A percentile compares a stretch with the other conserved stretches of the same genome.
Conservation (phyloP, 1,284 basidiomycete genomes). For the Athelia psychrophila region DNA sequence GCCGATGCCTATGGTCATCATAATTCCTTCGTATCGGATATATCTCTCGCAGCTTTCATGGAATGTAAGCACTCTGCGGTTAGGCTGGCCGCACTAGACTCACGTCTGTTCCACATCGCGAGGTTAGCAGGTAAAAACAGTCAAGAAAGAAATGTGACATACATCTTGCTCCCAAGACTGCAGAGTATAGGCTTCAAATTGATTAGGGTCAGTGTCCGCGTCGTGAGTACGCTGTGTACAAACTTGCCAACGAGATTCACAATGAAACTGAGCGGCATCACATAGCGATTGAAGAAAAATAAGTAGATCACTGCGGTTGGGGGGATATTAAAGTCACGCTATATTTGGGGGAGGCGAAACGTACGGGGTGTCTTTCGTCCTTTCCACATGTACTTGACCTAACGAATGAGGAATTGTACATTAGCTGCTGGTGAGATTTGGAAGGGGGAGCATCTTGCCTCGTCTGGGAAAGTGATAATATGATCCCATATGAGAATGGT, state of each 20-base stretch:
- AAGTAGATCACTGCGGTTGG: conserved; percentile 20
- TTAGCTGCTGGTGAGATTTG: neutral
- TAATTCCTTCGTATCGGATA: conserved; percentile 42
- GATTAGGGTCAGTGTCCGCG: too few relatives aligned
- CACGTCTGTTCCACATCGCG: too few relatives aligned
- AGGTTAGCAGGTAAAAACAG: too few relatives aligned
- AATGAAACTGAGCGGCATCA: conserved; percentile 42
- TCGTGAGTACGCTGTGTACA: conserved; percentile 4
- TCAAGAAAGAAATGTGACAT: too few relatives aligned
- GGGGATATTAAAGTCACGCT: conserved; percentile 3
- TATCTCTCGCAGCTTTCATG: conserved; percentile 31
- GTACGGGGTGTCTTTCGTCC: conserved; percentile 29
- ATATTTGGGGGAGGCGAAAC: conserved; percentile 8
- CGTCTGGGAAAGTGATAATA: conserved; percentile 38
- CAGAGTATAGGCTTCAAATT: too few relatives aligned
- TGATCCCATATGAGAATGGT: conserved; percentile 45
- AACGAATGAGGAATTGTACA: conserved; percentile 1
- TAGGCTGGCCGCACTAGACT: conserved; percentile 28
- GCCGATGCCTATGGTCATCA: conserved; percentile 41
- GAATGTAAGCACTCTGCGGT: conserved; percentile 27
- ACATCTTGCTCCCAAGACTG: too few relatives aligned
- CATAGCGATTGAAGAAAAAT: conserved; percentile 34
- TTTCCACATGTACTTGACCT: conserved; percentile 39
- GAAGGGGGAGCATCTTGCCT: conserved; percentile 23
- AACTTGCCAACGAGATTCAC: conserved; percentile 37